Evolutionary conservation across 192 early-diverging fungal genomes (phyloP).

Genomic region (Gamsiella multidivaricata): DNA sequence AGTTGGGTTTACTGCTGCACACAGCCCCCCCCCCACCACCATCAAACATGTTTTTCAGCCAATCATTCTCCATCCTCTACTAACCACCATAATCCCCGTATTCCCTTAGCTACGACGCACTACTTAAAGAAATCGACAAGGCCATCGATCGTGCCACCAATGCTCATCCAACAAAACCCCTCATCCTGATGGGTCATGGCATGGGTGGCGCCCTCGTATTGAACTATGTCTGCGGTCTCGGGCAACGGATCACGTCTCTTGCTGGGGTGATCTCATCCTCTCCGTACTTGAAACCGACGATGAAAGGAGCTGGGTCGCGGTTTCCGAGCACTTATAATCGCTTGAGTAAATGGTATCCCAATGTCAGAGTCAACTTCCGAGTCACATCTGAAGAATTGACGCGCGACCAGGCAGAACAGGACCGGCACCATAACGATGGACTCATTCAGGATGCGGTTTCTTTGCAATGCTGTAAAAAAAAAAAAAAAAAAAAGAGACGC

Average conservation of each 20-base stretch:
- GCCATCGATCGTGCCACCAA: slow-evolving; percentile 29
- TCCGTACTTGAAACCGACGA: slow-evolving; percentile 31
- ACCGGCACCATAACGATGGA: slow-evolving; percentile 25
- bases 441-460: slow-evolving; percentile 28
- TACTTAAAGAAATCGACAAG: slow-evolving; percentile 42
- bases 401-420: slow-evolving; percentile 18
- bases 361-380: slow-evolving; percentile 9
- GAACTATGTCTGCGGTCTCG: slow-evolving; percentile 46
- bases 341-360: slow-evolving; percentile 46
- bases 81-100: too few species aligned
- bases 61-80: too few species aligned
- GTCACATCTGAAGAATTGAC: slow-evolving; percentile 30
- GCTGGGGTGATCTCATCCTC: slow-evolving; percentile 36
- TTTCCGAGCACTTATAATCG: slow-evolving; percentile 42
- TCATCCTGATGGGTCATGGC: slow-evolving; percentile 45
- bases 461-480: slow-evolving; percentile 29
- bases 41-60: too few species aligned
- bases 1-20: neutral
- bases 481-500: neutral
- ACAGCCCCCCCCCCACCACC: neutral
- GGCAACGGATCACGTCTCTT: slow-evolving; percentile 22
- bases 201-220: slow-evolving; percentile 45
- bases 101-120: slow-evolving; percentile 19
- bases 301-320: slow-evolving; percentile 12
- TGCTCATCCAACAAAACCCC: slow-evolving; percentile 9